phyloP scores from a whole-genome alignment of 108 stramenopile genomes.

The Schizochytrium sp. region DNA sequence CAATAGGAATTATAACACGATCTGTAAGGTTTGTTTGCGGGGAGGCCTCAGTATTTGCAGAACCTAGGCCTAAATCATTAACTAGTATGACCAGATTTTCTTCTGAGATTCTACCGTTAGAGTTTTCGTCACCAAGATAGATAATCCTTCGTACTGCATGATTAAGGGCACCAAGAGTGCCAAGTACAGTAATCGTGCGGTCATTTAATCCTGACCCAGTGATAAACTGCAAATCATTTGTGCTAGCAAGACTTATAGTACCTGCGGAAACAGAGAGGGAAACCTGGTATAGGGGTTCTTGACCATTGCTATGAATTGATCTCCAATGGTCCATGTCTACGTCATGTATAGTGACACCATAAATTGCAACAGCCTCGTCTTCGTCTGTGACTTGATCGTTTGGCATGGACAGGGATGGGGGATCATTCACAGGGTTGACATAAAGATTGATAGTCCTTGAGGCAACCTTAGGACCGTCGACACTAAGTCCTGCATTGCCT shows the following conservation, averaged over 20 bases:
- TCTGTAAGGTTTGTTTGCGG: neutral
- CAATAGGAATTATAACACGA: neutral
- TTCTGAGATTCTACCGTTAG: neutral
- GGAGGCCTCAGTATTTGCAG: neutral
- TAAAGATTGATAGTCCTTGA: neutral
- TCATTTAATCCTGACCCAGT: neutral
- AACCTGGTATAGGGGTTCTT: neutral
- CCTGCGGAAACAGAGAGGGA: conserved; percentile 27
- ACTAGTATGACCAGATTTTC: conserved; percentile 19
- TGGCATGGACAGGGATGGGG: conserved; percentile 11
- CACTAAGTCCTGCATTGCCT: conserved; percentile 41
- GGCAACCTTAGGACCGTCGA: conserved; percentile 48
- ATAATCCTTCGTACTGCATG: neutral
- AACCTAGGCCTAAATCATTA: conserved; percentile 22
- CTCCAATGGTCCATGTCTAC: neutral
- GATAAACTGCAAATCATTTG: neutral
- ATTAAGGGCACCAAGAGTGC: neutral
- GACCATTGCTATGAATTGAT: neutral
- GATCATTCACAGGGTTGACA: conserved; percentile 56
- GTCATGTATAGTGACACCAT: conserved; percentile 59
- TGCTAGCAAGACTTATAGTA: neutral
- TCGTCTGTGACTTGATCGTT: conserved; percentile 21
- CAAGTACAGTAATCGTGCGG: neutral
- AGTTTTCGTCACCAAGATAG: conserved; percentile 21
- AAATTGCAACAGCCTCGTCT: conserved; percentile 46